Base-by-base conservation (phyloP, 345 rosid species). In the Lagerstroemia speciosa region DNA sequence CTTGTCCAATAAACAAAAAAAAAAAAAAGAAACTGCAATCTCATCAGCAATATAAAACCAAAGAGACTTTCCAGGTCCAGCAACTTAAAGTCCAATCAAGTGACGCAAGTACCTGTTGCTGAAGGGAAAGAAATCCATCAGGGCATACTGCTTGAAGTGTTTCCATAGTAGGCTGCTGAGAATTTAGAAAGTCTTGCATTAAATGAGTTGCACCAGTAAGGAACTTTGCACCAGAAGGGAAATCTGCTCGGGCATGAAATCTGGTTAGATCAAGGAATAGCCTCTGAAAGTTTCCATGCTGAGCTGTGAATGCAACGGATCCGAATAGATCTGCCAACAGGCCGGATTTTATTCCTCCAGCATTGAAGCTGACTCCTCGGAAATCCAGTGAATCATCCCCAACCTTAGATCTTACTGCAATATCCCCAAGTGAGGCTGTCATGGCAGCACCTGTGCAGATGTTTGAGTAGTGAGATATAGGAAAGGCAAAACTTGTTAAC, bases 221-320 rank as follows among this genome's bases (percentile, higher is more conserved):
- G 69, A 91, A 85, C 71, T 80, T 89, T 62, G 81, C 75, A 68
- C 97, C 96, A 61, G 91, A 86, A 60, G 92, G 94, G 69, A 89
- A 82, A 82, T 91, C 93, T 67, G 91, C 66, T 76, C 83, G 86
- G 75, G 81, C 79, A 38, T 85, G 91, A 75, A 83, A 77, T 67
- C 93, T 82, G 43, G 92, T 89, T 75, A 91, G 98, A 81, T 94
- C 98, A 16, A 81, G 77, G 81, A 87, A 83, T 26, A 73, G 74
- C 75, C 82, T 86, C 67, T 88, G 99, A 78, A 91, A 91, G 75
- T 77, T 88, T 67, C 99, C 99, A 45, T 84, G 84, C 73, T 89
- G 98, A 67, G 97, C 98, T 31, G 91, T 86, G 40, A 91, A 72
- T 57, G 92, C 77, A 40, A 88, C 70, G 8, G 97, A 83, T 62